Conservation (phyloP, 148 eudicot genomes). For the Fagopyrum tataricum region DNA sequence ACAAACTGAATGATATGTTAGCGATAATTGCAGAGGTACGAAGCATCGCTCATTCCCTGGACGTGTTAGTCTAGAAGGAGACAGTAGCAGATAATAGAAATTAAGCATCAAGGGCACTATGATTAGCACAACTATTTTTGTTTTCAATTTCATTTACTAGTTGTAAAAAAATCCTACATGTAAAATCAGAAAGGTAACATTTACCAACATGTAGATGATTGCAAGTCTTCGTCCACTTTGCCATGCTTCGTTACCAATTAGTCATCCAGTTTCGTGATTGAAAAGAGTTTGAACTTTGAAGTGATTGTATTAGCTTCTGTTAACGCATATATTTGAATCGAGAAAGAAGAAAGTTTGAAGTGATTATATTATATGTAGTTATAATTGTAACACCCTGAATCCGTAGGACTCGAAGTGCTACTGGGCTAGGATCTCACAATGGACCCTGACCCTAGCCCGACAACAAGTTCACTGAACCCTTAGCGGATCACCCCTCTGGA, state of each 20-base stretch:
- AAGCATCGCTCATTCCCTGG: conserved; percentile 57
- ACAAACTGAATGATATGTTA: conserved; percentile 76
- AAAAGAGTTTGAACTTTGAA: too few species aligned
- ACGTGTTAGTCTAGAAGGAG: conserved; percentile 14
- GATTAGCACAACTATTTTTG: not conserved
- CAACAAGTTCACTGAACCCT: too few species aligned
- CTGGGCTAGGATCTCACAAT: too few species aligned
- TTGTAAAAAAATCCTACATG: not conserved
- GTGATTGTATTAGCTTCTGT: too few species aligned
- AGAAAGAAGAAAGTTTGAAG: too few species aligned
- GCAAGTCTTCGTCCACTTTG: not conserved
- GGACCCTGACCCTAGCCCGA: too few species aligned
- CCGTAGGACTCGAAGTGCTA: too few species aligned
- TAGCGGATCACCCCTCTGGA: too few species aligned
- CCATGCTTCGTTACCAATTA: not conserved
- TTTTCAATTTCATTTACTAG: too few species aligned
- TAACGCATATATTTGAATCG: too few species aligned
- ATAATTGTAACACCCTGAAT: too few species aligned
- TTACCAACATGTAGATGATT: conserved; percentile 3
- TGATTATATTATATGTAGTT: too few species aligned
- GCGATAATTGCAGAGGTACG: conserved; percentile 97
- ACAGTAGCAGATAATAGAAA: conserved; percentile 3
- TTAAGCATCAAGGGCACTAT: conserved; percentile 1
- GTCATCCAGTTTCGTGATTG: not conserved
- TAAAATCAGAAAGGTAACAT: not conserved